A percentile compares a stretch with the other conserved stretches of the same genome.
Conservation (phyloP, 371 early-diverging fungal genomes). For the Actinomucor elegans region DNA sequence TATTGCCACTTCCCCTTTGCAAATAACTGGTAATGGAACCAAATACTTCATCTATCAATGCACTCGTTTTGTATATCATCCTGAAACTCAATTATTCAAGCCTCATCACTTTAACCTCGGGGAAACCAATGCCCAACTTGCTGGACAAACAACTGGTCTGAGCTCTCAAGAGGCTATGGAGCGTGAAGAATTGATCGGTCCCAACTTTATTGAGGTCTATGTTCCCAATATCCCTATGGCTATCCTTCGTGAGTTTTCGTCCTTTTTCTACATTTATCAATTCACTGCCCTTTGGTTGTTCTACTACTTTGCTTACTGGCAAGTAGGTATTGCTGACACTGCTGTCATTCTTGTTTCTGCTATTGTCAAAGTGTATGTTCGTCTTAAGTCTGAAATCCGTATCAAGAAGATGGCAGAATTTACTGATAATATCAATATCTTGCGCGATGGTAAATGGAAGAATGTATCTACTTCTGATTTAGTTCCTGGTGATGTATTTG, state of each 20-base stretch:
- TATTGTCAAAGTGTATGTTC: constrained; percentile 65
- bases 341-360: constrained; percentile 72
- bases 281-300: constrained; percentile 72
- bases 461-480: constrained; percentile 52
- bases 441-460: constrained; percentile 55
- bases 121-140: constrained; percentile 43
- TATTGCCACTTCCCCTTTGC: constrained; percentile 40
- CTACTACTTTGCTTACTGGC: constrained; percentile 74
- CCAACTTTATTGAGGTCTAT: constrained; percentile 69
- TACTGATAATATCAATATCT: constrained; percentile 45
- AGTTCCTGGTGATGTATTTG: constrained; percentile 77
- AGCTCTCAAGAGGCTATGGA: constrained; percentile 51
- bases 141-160: constrained; percentile 50
- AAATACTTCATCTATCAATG: constrained; percentile 76
- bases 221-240: constrained; percentile 59
- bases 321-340: constrained; percentile 74
- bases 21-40: constrained; percentile 52
- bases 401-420: constrained; percentile 71
- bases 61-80: constrained; percentile 58
- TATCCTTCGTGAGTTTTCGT: constrained; percentile 63
- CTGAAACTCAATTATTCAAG: constrained; percentile 40
- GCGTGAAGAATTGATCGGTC: constrained; percentile 66
- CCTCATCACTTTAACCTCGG: constrained; percentile 64
- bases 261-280: constrained; percentile 83
- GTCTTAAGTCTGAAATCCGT: constrained; percentile 62